These are phyloP conservation scores for Rhodotorula diobovata DNA, from an alignment of 768 basidiomycete genomes.

Conservation along the genomic window DNA sequence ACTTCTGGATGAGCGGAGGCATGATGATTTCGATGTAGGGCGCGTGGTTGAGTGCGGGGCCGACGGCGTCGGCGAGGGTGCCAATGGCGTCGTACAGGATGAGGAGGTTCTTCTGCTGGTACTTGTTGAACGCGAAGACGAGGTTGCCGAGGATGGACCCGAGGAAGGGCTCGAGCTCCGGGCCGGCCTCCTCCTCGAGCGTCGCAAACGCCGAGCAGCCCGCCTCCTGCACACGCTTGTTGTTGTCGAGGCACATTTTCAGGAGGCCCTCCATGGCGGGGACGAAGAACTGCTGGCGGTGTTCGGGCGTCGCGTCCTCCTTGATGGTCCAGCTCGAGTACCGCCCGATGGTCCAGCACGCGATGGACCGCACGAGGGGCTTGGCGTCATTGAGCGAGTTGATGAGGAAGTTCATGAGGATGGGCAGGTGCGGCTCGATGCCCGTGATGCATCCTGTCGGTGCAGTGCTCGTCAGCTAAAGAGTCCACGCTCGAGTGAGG, in stretches of 20 bases:
- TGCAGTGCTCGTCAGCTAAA: neutral
- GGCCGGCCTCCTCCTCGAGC: conserved; percentile 92
- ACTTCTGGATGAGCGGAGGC: conserved; percentile 85
- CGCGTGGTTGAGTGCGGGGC: conserved; percentile 75
- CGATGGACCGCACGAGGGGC: conserved; percentile 96
- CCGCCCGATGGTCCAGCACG: conserved; percentile 98
- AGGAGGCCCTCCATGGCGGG: conserved; percentile 98
- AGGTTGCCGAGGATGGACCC: conserved; percentile 92
- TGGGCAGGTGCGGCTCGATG: conserved; percentile 89
- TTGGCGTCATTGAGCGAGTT: conserved; percentile 85
- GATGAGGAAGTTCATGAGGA: conserved; percentile 86
- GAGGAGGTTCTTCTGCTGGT: conserved; percentile 98
- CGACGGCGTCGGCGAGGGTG: conserved; percentile 94
- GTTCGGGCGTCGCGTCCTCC: conserved; percentile 65
- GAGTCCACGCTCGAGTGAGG: neutral
- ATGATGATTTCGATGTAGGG: conserved; percentile 89
- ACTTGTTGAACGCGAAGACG: conserved; percentile 93
- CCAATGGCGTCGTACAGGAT: conserved; percentile 99
- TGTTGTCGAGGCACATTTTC: conserved; percentile 93
- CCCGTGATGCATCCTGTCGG: conserved; percentile 84
- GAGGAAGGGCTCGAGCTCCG: conserved; percentile 82
- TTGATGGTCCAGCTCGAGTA: conserved; percentile 90
- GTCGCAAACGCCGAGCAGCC: conserved; percentile 99
- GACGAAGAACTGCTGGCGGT: conserved; percentile 84
- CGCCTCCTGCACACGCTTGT: conserved; percentile 98